phyloP scores from a whole-genome alignment of 129 eudicot genomes.

The Chrysanthemum lavandulifolium region DNA sequence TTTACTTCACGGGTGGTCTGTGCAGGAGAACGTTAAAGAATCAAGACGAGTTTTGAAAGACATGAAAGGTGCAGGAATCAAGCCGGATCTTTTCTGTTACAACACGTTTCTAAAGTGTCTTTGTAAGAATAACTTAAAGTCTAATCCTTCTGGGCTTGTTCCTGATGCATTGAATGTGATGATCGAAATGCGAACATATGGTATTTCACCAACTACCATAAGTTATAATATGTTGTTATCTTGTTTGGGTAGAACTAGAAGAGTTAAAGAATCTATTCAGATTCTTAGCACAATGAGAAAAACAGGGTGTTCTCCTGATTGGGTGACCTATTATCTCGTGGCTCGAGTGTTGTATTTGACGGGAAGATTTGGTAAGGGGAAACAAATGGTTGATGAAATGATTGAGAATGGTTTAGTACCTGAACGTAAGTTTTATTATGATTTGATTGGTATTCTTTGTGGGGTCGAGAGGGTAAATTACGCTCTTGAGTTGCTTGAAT shows the following conservation, averaged over 20 bases:
- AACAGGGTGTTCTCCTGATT: conserved; percentile 53
- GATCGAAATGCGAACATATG: conserved; percentile 54
- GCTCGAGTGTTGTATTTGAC: conserved; percentile 54
- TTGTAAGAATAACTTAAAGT: conserved; percentile 48
- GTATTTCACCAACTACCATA: conserved; percentile 41
- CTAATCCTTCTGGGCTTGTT: conserved; percentile 64
- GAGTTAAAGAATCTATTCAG: conserved; percentile 61
- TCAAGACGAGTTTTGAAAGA: conserved; percentile 51
- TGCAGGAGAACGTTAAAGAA: conserved; percentile 55
- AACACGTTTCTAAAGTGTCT: conserved; percentile 56
- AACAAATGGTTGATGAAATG: conserved; percentile 60
- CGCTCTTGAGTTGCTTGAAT: conserved; percentile 62
- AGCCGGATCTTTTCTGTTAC: conserved; percentile 51
- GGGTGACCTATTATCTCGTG: conserved; percentile 65
- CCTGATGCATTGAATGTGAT: conserved; percentile 62
- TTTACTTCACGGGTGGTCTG: conserved; percentile 53
- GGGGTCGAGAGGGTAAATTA: conserved; percentile 60
- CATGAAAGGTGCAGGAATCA: conserved; percentile 52
- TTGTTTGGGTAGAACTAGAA: conserved; percentile 54
- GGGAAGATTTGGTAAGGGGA: conserved; percentile 68
- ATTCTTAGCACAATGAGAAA: conserved; percentile 48
- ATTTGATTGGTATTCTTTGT: conserved; percentile 62
- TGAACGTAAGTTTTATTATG: conserved; percentile 52
- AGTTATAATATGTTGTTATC: conserved; percentile 55
- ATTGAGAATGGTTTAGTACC: conserved; percentile 45